phyloP scores from a whole-genome alignment of 345 rosid genomes.

The Boechera retrofracta region DNA sequence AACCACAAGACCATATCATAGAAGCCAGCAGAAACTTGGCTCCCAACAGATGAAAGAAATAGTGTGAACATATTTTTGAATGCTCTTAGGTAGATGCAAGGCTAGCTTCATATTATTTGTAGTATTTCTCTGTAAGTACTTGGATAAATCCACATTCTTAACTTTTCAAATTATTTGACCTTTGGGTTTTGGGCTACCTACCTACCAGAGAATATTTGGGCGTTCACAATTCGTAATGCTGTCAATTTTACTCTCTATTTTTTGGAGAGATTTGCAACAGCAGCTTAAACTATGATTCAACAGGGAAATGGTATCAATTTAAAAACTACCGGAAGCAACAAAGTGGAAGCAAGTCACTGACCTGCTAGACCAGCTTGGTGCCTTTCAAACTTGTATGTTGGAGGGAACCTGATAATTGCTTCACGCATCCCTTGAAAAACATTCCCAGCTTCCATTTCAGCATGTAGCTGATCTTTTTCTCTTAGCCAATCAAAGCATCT shows the following conservation, averaged over 20 bases:
- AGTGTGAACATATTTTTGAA: background rate
- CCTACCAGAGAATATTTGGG: slow-evolving; percentile 3
- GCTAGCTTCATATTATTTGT: background rate
- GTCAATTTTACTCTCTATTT: background rate
- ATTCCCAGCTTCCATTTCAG: slow-evolving; percentile 80
- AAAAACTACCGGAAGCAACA: slow-evolving; percentile 3
- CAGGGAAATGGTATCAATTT: background rate
- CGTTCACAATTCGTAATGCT: slow-evolving; percentile 13
- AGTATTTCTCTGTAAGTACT: slow-evolving; percentile 17
- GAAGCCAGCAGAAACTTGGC: background rate
- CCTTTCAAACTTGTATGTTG: slow-evolving; percentile 82
- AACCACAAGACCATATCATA: background rate
- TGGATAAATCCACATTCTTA: background rate
- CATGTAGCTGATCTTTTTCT: slow-evolving; percentile 77
- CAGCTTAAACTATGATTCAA: slow-evolving; percentile 1
- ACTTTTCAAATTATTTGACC: slow-evolving; percentile 8
- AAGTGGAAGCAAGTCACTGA: slow-evolving; percentile 35
- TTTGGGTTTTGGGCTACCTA: background rate
- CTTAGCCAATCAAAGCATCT: slow-evolving; percentile 88
- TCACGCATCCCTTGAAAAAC: slow-evolving; percentile 94
- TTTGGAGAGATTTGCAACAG: background rate
- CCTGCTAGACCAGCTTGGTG: slow-evolving; percentile 80
- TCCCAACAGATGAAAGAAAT: slow-evolving; percentile 22
- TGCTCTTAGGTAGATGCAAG: slow-evolving; percentile 16
- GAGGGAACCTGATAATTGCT: slow-evolving; percentile 77